Evolutionary conservation across 305 asterid species (phyloP).

Genomic region (Fraxinus greggii): DNA sequence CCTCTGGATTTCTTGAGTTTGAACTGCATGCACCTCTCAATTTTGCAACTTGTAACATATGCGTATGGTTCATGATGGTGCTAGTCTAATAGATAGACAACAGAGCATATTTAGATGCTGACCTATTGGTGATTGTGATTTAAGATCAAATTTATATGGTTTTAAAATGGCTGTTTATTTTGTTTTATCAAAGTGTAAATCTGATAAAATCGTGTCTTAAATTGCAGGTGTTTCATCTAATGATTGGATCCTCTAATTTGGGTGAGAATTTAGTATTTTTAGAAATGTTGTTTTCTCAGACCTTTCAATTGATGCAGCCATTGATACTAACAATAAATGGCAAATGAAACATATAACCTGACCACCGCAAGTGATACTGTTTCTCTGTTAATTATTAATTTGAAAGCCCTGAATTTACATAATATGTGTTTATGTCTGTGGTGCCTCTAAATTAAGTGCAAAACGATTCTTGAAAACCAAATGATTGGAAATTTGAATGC

Average conservation of each 20-base stretch:
- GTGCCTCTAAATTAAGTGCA: neutral
- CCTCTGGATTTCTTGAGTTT: neutral
- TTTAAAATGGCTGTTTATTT: neutral
- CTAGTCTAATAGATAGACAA: neutral
- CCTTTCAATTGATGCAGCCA: conserved; percentile 19
- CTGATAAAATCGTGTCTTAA: neutral
- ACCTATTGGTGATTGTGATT: neutral
- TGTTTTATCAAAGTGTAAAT: neutral
- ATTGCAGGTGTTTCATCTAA: conserved; percentile 10
- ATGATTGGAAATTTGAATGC: neutral
- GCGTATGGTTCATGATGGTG: neutral
- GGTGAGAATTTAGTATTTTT: neutral
- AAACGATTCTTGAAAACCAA: neutral
- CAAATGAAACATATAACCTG: neutral
- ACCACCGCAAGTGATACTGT: neutral
- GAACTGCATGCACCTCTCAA: neutral
- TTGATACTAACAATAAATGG: neutral
- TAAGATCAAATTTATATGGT: neutral
- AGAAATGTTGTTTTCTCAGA: neutral
- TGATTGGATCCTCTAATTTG: neutral
- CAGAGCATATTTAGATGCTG: neutral
- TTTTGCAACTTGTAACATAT: neutral
- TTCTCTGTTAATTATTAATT: neutral
- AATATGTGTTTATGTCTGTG: neutral
- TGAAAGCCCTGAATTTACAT: neutral